Percentiles rank a stretch among this genome's conserved stretches.
These are phyloP conservation scores for Datura wrightii DNA, from an alignment of 257 asterid genomes.

Conservation along the genomic window DNA sequence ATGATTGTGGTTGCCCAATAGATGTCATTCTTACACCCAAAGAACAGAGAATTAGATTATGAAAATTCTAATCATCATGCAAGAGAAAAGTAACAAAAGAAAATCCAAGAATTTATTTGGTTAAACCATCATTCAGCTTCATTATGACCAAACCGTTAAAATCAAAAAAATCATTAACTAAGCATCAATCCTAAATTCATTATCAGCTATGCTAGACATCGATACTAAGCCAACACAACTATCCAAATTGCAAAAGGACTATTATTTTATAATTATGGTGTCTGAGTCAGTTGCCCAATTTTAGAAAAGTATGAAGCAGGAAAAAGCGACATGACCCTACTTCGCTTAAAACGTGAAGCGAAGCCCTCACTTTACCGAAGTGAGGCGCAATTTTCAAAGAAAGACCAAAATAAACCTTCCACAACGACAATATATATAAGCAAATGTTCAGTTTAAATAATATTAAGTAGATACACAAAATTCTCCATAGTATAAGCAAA, in stretches of 20 bases:
- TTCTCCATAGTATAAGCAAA: too few relatives aligned
- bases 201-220: not conserved
- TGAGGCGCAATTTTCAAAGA: too few relatives aligned
- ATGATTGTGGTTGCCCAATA: constrained; percentile 51
- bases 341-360: too few relatives aligned
- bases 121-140: constrained; percentile 17
- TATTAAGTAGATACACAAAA: too few relatives aligned
- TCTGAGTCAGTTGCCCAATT: not conserved
- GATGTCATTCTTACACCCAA: constrained; percentile 62
- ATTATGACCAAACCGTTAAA: constrained; percentile 10
- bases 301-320: too few relatives aligned
- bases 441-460: too few relatives aligned
- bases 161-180: not conserved
- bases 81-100: not conserved
- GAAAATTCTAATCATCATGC: not conserved
- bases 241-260: not conserved
- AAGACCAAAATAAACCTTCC: too few relatives aligned
- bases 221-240: not conserved
- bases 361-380: too few relatives aligned
- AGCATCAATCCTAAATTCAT: not conserved
- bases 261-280: not conserved
- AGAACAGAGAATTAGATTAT: not conserved
- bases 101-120: not conserved
- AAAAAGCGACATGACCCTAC: too few relatives aligned
- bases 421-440: too few relatives aligned